These are phyloP conservation scores for Plasmopara halstedii DNA, from an alignment of 352 stramenopile genomes.

Conservation along the genomic window DNA sequence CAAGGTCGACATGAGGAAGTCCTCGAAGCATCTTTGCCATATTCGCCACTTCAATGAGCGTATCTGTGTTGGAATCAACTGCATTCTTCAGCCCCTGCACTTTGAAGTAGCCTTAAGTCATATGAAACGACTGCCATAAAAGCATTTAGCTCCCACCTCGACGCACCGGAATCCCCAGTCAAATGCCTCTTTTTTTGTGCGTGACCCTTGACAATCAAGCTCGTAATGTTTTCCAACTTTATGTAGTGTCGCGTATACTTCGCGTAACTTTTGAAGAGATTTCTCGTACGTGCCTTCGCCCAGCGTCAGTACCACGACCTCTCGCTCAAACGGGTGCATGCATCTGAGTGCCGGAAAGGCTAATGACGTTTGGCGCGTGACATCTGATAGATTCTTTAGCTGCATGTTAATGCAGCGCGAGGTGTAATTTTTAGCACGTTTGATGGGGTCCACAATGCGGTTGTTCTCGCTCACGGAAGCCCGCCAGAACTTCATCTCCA, in stretches of 20 bases:
- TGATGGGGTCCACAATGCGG: constrained; percentile 74
- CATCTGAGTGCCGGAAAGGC: constrained; percentile 67
- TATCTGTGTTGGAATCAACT: constrained; percentile 32
- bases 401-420: constrained; percentile 77
- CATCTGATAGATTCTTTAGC: constrained; percentile 56
- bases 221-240: constrained; percentile 72
- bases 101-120: background rate
- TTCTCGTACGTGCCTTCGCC: constrained; percentile 65
- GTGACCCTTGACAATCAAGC: constrained; percentile 49
- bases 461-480: constrained; percentile 59
- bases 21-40: constrained; percentile 72
- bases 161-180: constrained; percentile 72
- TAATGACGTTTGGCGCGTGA: constrained; percentile 67
- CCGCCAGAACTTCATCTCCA: constrained; percentile 86
- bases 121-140: background rate
- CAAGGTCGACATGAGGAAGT: constrained; percentile 68
- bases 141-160: constrained; percentile 26
- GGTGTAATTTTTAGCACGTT: constrained; percentile 75
- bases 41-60: constrained; percentile 38
- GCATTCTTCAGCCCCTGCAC: constrained; percentile 37
- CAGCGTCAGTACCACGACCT: constrained; percentile 76
- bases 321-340: constrained; percentile 78
- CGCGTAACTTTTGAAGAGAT: constrained; percentile 62
- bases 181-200: constrained; percentile 72
- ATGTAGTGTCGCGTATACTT: constrained; percentile 70